Evolutionary conservation across 2,329 filamentous ascomycete species (phyloP).

Genomic region (Xylaria sp.): DNA sequence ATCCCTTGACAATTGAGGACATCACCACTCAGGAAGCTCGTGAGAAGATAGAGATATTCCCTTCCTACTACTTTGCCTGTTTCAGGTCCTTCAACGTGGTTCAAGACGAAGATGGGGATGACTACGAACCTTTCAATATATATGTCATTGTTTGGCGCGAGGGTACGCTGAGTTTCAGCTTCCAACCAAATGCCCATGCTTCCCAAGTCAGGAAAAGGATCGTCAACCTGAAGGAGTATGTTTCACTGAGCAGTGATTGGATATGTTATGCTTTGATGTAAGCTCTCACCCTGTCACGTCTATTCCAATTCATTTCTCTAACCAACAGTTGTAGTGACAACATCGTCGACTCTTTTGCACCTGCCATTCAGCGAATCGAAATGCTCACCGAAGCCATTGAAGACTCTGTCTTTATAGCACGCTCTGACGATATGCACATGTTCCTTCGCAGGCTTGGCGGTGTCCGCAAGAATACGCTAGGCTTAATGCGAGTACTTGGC

Average conservation of each 20-base stretch:
- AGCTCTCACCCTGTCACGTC: slow-evolving; percentile 50
- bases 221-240: slow-evolving; percentile 91
- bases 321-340: slow-evolving; percentile 73
- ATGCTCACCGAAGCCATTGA: slow-evolving; percentile 91
- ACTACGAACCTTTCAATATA: slow-evolving; percentile 94
- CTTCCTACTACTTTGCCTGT: slow-evolving; percentile 97
- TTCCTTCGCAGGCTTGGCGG: slow-evolving; percentile 91
- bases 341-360: slow-evolving; percentile 95
- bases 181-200: slow-evolving; percentile 86
- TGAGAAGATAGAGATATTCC: slow-evolving; percentile 98
- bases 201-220: slow-evolving; percentile 92
- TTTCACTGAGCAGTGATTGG: slow-evolving; percentile 95
- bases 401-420: slow-evolving; percentile 92
- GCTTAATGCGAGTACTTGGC: slow-evolving; percentile 88
- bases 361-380: slow-evolving; percentile 88
- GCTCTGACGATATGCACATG: slow-evolving; percentile 86
- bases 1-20: slow-evolving; percentile 95
- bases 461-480: slow-evolving; percentile 94
- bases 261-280: slow-evolving; percentile 98
- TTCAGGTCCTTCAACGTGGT: slow-evolving; percentile 92
- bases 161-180: slow-evolving; percentile 94
- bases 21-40: slow-evolving; percentile 95
- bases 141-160: slow-evolving; percentile 98
- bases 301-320: slow-evolving; percentile 35
- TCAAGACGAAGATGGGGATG: slow-evolving; percentile 80